A percentile compares a stretch with the other conserved stretches of the same genome.
Conservation (phyloP, 306 rosid species). For the Medicago arabica region DNA sequence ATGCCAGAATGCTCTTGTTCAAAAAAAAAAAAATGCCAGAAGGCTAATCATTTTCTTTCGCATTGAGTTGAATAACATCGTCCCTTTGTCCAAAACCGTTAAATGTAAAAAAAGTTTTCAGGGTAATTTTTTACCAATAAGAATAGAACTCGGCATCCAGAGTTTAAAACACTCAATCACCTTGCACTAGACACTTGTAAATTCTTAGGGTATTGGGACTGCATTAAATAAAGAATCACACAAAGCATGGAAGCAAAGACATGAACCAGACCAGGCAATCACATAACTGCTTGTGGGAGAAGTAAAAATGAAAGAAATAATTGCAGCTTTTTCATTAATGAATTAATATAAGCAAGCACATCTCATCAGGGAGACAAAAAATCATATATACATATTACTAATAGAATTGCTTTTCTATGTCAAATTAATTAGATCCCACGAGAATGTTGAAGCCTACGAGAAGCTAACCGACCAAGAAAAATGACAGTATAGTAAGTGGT, state of each 20-base stretch:
- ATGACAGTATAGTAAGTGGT: slow-evolving; percentile 30
- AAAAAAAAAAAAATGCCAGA: too few relatives aligned
- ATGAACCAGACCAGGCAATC: slow-evolving; percentile 15
- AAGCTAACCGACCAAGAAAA: slow-evolving; percentile 40
- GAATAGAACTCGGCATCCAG: too few relatives aligned
- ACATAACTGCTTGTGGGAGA: background rate
- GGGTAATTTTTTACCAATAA: background rate
- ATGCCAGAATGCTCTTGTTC: too few relatives aligned
- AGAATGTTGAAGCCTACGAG: slow-evolving; percentile 22
- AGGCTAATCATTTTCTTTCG: too few relatives aligned
- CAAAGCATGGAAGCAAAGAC: background rate
- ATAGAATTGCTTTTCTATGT: slow-evolving; percentile 34
- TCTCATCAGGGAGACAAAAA: slow-evolving; percentile 28
- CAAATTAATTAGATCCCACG: slow-evolving; percentile 39
- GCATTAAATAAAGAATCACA: background rate
- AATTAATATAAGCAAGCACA: slow-evolving; percentile 42
- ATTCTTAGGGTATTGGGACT: background rate
- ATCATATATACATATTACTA: slow-evolving; percentile 41
- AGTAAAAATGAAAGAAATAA: slow-evolving; percentile 23
- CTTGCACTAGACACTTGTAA: too few relatives aligned
- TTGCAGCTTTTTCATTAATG: slow-evolving; percentile 41
- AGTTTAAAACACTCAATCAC: too few relatives aligned
- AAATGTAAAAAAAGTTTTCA: background rate
- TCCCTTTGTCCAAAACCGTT: background rate
- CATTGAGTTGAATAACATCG: too few relatives aligned